Evolutionary conservation across 116 monocot species (phyloP), one percentile per base, ranked within the genome.

Genomic region (Posidonia oceanica): DNA sequence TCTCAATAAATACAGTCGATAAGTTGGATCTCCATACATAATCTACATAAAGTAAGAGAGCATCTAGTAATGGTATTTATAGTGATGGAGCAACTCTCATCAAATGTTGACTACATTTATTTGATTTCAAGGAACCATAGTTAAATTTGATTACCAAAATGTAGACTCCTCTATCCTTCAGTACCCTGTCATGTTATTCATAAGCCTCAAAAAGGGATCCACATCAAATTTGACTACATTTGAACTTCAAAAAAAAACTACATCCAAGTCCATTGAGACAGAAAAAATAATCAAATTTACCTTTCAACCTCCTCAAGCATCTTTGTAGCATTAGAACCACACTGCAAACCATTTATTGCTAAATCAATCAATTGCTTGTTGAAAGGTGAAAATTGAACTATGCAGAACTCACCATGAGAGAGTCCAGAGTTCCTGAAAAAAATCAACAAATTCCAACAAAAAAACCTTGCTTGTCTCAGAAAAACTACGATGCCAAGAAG

Each of bases 11-110:
- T 72, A 58, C 73, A 91, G 64, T 22, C 91, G 75, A 75, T 85
- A 89, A 60, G 75, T 96, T 53, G 96, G 96, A 75, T 96, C 96
- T 57, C 96, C 96, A 74, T 96, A 96, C 16, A 92, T 96, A 65
- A 96, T 85, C 96, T 97, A 76, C 68, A 83, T 4, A 36, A 36
- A 37, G 16, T 3, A 39, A 58, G 6, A 58, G 17, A 39, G 13
- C 14, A 56, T 38, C 55, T 1, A 37, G 29, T 20, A 18, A 13
- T 54, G 8, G 29, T 29, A 36, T 4, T 53, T 5, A 57, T 23
- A n/a, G 20, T n/a, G 56, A 17, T 36, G 36, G 7, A 20, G 38
- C 39, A 38, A 39, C 22, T 36, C 62, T 36, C 54, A 0, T 0
- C 21, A n/a, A 62, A 36, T 29, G 36, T 37, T 62, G 7, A 14